phyloP scores from a whole-genome alignment of 768 basidiomycete species.

The Pleurotus pulmonarius region DNA sequence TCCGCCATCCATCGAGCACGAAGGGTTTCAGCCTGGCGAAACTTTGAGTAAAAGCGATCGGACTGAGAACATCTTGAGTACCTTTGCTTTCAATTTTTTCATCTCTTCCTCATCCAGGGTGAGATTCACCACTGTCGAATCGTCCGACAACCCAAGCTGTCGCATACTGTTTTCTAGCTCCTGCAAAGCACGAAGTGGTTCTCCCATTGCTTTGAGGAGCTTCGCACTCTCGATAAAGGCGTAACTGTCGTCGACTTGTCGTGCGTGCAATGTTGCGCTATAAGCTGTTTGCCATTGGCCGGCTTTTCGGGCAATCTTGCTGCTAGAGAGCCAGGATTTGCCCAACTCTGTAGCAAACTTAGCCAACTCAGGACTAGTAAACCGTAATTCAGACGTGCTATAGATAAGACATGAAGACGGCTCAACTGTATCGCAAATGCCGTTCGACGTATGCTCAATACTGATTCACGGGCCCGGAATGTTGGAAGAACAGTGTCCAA shows the following conservation, averaged over 20 bases:
- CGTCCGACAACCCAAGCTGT: constrained; percentile 42
- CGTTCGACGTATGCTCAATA: constrained; percentile 85
- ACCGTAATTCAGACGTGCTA: constrained; percentile 4
- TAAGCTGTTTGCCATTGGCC: constrained; percentile 97
- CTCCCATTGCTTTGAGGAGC: constrained; percentile 72
- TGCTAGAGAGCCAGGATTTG: constrained; percentile 84
- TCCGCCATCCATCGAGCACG: constrained; percentile 93
- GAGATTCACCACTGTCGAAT: constrained; percentile 48
- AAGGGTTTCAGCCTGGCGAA: constrained; percentile 64
- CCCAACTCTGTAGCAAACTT: constrained; percentile 62
- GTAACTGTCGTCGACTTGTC: constrained; percentile 65
- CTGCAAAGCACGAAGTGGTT: constrained; percentile 80
- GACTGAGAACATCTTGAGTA: constrained; percentile 13
- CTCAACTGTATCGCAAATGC: constrained; percentile 73
- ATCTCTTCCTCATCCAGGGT: constrained; percentile 51
- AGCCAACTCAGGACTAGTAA: constrained; percentile 25
- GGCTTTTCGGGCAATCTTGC: constrained; percentile 95
- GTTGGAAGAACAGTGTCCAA: constrained; percentile 80
- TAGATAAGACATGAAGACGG: not conserved
- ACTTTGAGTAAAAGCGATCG: not conserved
- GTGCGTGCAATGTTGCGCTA: constrained; percentile 89
- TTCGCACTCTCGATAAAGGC: constrained; percentile 91
- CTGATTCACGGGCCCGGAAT: constrained; percentile 83
- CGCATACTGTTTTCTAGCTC: constrained; percentile 79
- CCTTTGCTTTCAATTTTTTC: constrained; percentile 69